A percentile compares a stretch with the other conserved stretches of the same genome.
Evolutionary conservation across 2,329 filamentous ascomycete species (phyloP).

Genomic region (Hypomyces rosellus): DNA sequence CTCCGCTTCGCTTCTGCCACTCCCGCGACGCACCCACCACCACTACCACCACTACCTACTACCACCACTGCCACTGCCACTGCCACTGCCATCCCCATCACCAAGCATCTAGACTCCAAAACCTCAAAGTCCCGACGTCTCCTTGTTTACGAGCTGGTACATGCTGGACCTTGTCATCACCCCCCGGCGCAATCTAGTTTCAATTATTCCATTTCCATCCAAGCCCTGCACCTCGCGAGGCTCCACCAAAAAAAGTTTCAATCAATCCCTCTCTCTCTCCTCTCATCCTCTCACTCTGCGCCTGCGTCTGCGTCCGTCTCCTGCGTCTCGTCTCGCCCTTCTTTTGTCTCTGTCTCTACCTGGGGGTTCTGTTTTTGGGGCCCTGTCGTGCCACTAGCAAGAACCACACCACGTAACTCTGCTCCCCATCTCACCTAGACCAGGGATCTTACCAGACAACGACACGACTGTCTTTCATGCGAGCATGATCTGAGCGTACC

Average conservation of each 20-base stretch:
- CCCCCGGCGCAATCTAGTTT: background rate
- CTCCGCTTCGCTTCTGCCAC: background rate
- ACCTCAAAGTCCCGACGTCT: too few relatives aligned
- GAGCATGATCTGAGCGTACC: slow-evolving; percentile 6
- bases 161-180: background rate
- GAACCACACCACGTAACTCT: slow-evolving; percentile 8
- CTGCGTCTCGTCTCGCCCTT: background rate
- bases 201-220: too few relatives aligned
- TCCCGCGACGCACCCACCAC: background rate
- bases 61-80: background rate
- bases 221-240: too few relatives aligned
- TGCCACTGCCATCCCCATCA: background rate
- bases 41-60: background rate
- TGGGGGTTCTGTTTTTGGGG: background rate
- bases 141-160: too few relatives aligned
- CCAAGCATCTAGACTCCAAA: background rate
- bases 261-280: background rate
- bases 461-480: slow-evolving; percentile 4
- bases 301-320: background rate
- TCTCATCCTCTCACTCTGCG: background rate
- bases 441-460: slow-evolving; percentile 11
- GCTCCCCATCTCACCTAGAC: slow-evolving; percentile 1
- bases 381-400: slow-evolving; percentile 11
- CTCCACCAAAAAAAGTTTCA: too few relatives aligned
- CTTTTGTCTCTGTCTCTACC: background rate